Conservation (phyloP, 768 basidiomycete species). For the Lentinula edodes region DNA sequence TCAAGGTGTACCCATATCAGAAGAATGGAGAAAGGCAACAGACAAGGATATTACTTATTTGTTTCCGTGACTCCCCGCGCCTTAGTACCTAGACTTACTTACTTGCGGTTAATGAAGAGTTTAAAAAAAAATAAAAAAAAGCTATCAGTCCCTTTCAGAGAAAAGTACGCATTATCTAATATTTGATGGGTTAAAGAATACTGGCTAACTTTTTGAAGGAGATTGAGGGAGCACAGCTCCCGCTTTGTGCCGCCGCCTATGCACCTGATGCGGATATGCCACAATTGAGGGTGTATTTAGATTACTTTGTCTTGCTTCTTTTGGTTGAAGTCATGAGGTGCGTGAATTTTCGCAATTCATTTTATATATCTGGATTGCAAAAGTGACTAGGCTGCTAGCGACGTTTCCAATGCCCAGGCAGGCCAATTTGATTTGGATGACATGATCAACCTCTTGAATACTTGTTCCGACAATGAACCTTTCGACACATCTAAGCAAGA, state of each 20-base stretch:
- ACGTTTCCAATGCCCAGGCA: not conserved
- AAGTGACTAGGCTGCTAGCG: not conserved
- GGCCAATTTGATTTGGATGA: not conserved
- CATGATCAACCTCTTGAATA: not conserved
- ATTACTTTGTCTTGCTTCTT: not conserved
- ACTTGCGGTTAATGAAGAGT: too few relatives aligned
- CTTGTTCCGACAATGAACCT: not conserved
- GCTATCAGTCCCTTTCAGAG: not conserved
- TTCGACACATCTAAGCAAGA: not conserved
- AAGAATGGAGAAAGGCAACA: too few relatives aligned
- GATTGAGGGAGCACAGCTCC: not conserved
- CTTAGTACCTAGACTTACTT: too few relatives aligned
- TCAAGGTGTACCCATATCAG: too few relatives aligned
- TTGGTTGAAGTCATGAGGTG: not conserved
- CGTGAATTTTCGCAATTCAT: too few relatives aligned
- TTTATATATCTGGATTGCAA: too few relatives aligned
- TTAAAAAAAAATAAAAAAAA: too few relatives aligned
- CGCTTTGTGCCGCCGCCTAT: not conserved
- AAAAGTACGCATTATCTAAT: not conserved
- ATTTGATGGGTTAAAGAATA: not conserved
- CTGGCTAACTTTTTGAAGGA: not conserved
- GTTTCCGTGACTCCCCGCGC: too few relatives aligned
- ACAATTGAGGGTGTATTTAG: not conserved
- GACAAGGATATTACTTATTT: too few relatives aligned
- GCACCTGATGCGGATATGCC: not conserved